A percentile compares a stretch with the other conserved stretches of the same genome.
phyloP scores from a whole-genome alignment of 768 basidiomycete genomes.

The Pulveroboletus ravenelii region DNA sequence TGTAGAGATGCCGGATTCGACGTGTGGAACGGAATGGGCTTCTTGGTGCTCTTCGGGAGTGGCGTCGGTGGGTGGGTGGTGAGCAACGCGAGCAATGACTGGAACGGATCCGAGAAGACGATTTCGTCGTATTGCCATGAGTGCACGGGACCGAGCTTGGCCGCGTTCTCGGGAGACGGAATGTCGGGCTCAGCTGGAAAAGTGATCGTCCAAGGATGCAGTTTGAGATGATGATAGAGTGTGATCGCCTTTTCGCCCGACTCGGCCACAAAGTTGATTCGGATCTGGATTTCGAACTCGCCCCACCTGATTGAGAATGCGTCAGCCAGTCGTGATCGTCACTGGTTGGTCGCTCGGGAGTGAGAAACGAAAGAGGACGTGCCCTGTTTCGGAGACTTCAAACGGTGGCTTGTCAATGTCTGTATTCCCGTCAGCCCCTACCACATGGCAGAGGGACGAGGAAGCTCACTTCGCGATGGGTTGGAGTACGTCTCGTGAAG shows the following conservation, averaged over 20 bases:
- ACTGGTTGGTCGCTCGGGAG: background rate
- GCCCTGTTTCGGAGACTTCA: conserved; percentile 95
- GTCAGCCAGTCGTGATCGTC: background rate
- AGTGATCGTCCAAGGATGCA: conserved; percentile 78
- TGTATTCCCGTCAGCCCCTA: conserved; percentile 26
- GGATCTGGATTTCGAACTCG: conserved; percentile 94
- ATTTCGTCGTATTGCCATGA: conserved; percentile 99
- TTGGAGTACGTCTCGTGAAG: conserved; percentile 94
- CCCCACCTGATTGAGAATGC: conserved; percentile 65
- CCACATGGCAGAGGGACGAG: background rate
- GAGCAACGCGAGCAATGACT: conserved; percentile 77
- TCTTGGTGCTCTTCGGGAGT: conserved; percentile 55
- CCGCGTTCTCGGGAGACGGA: conserved; percentile 60
- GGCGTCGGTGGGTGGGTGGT: conserved; percentile 80
- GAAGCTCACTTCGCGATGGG: conserved; percentile 73
- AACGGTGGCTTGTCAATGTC: conserved; percentile 92
- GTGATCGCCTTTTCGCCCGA: conserved; percentile 86
- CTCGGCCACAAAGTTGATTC: conserved; percentile 84
- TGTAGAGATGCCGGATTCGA: conserved; percentile 58
- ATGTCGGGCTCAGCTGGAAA: conserved; percentile 54
- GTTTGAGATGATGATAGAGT: conserved; percentile 90
- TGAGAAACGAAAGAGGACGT: conserved; percentile 15
- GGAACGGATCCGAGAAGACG: conserved; percentile 91
- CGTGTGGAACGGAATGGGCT: conserved; percentile 68
- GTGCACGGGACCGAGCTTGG: conserved; percentile 75